A percentile compares a stretch with the other conserved stretches of the same genome.
These are phyloP conservation scores for Trametes versicolor DNA, from an alignment of 1,284 basidiomycete genomes.

Conservation along the genomic window DNA sequence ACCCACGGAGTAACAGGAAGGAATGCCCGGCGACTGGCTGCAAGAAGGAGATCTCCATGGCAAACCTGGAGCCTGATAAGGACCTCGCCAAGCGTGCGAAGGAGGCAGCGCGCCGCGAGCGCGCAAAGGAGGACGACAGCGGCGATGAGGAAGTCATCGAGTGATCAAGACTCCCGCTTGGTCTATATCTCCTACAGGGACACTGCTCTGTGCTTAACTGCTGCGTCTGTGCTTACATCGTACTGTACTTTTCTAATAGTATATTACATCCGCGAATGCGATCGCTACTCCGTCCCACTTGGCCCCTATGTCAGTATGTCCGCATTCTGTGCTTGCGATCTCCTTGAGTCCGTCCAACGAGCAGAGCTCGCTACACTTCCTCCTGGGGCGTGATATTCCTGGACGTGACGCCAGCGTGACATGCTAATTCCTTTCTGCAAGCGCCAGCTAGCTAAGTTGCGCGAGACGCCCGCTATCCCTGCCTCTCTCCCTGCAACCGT, in stretches of 20 bases:
- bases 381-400: neutral
- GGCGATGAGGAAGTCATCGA: conserved; percentile 75
- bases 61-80: conserved; percentile 62
- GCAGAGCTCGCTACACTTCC: too few relatives aligned
- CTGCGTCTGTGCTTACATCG: neutral
- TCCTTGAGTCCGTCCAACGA: too few relatives aligned
- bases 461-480: neutral
- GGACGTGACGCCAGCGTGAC: conserved; percentile 1
- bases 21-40: conserved; percentile 79
- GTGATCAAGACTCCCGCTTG: conserved; percentile 41
- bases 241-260: conserved; percentile 26
- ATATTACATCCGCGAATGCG: conserved; percentile 7
- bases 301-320: too few relatives aligned
- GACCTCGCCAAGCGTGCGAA: conserved; percentile 70
- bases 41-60: conserved; percentile 61
- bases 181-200: neutral
- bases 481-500: neutral
- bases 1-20: conserved; percentile 45
- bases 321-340: too few relatives aligned
- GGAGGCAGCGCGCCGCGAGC: conserved; percentile 59
- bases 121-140: conserved; percentile 55
- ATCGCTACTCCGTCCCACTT: neutral
- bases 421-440: conserved; percentile 7
- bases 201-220: neutral
- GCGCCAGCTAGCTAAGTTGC: conserved; percentile 1